Percentiles rank a stretch among this genome's conserved stretches.
Evolutionary conservation across 73 alveolate species (phyloP).

Genomic region (Stentor roeselii): DNA sequence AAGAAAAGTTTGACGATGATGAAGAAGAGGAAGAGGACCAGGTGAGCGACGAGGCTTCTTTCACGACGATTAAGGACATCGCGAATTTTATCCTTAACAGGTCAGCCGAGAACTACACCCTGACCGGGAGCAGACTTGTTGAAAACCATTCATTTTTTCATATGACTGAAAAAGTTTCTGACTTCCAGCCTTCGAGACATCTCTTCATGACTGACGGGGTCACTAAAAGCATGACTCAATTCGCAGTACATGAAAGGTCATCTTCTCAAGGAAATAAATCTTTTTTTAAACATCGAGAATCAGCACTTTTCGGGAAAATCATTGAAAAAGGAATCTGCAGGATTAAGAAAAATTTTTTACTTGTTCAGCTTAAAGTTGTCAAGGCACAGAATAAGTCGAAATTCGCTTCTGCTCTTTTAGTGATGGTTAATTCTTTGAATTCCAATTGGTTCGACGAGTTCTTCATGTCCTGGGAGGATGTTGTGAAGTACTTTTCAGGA

Average conservation of each 20-base stretch:
- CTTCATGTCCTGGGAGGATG: background rate
- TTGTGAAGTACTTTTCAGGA: background rate
- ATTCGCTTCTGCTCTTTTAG: background rate
- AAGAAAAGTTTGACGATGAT: too few relatives aligned
- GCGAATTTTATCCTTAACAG: background rate
- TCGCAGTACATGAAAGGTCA: background rate
- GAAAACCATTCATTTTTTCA: too few relatives aligned
- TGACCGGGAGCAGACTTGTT: too few relatives aligned
- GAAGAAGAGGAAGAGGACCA: background rate
- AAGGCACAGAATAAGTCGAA: too few relatives aligned
- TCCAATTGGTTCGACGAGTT: background rate
- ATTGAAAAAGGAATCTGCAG: background rate
- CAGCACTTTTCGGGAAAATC: background rate
- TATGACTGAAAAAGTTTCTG: too few relatives aligned
- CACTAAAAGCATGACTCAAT: background rate
- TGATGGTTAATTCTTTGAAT: background rate
- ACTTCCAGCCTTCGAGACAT: too few relatives aligned
- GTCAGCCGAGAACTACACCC: too few relatives aligned
- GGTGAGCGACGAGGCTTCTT: background rate
- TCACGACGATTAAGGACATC: background rate
- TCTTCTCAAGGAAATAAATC: background rate
- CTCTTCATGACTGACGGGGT: background rate
- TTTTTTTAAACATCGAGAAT: background rate
- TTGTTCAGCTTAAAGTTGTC: background rate
- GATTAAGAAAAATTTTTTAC: too few relatives aligned